Evolutionary conservation across 257 asterid species (phyloP).

Genomic region (Verbena officinalis): DNA sequence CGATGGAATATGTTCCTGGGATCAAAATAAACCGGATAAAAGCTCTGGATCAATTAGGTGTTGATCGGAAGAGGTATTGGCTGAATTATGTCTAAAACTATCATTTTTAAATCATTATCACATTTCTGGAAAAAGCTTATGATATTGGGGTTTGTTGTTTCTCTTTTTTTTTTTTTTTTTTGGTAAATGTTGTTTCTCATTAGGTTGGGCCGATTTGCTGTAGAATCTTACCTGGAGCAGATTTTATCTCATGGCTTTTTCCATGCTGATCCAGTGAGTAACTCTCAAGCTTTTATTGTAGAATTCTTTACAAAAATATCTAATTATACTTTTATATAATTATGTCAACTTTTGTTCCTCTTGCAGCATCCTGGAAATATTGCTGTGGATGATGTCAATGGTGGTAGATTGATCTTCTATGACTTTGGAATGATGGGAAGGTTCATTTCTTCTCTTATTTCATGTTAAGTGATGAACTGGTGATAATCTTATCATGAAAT

Average conservation of each 20-base stretch:
- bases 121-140: neutral
- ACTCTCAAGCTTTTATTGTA: neutral
- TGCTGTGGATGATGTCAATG: constrained; percentile 83
- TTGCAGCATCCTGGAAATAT: constrained; percentile 85
- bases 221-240: constrained; percentile 84
- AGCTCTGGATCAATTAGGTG: constrained; percentile 89
- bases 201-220: constrained; percentile 82
- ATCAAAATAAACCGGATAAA: constrained; percentile 85
- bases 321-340: neutral
- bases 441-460: constrained; percentile 29
- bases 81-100: neutral
- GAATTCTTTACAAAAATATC: neutral
- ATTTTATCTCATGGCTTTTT: constrained; percentile 78
- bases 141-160: constrained; percentile 22
- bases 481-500: neutral
- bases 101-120: neutral
- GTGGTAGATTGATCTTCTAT: constrained; percentile 84
- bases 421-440: constrained; percentile 98
- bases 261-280: constrained; percentile 78
- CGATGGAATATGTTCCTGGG: constrained; percentile 97
- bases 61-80: constrained; percentile 78
- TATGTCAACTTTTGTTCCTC: constrained; percentile 17
- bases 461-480: neutral
- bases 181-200: constrained; percentile 19
- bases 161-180: too few species aligned